phyloP scores from a whole-genome alignment of 2,329 filamentous ascomycete species.

The Pseudogymnoascus sp. region DNA sequence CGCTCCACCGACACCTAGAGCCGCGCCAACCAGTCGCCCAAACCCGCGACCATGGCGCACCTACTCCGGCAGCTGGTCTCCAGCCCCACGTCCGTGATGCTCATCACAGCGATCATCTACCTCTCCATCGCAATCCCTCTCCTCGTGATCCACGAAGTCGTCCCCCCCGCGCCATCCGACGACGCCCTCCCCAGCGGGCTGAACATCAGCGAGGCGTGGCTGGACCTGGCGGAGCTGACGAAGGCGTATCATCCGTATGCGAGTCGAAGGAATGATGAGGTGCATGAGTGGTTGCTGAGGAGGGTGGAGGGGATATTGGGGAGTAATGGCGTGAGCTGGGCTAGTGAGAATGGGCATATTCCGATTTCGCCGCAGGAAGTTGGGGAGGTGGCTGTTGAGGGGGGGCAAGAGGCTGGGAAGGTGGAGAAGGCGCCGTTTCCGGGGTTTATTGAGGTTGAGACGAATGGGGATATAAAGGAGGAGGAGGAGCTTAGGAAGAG shows the following conservation, averaged over 20 bases:
- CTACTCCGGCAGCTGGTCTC: slow-evolving; percentile 46
- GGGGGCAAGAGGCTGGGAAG: neutral
- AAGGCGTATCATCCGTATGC: slow-evolving; percentile 81
- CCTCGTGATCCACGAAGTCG: slow-evolving; percentile 65
- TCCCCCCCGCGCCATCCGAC: slow-evolving; percentile 56
- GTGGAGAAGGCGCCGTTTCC: neutral
- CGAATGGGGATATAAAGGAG: neutral
- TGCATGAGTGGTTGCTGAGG: slow-evolving; percentile 66
- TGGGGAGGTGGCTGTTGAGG: neutral
- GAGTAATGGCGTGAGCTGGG: slow-evolving; percentile 47
- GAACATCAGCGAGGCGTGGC: slow-evolving; percentile 80
- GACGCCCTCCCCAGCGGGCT: slow-evolving; percentile 52
- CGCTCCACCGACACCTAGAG: neutral
- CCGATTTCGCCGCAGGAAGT: neutral
- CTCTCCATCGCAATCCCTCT: slow-evolving; percentile 66
- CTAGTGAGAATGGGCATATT: slow-evolving; percentile 28
- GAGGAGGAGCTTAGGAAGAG: neutral
- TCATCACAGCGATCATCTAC: slow-evolving; percentile 71
- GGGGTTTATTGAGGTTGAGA: neutral
- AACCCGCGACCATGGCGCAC: slow-evolving; percentile 2
- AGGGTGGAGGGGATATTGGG: slow-evolving; percentile 64
- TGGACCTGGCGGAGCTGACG: slow-evolving; percentile 69
- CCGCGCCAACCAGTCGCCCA: neutral
- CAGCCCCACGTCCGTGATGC: slow-evolving; percentile 69
- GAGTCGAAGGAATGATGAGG: slow-evolving; percentile 70